Percentiles rank a stretch among this genome's conserved stretches.
Evolutionary conservation across 495 filamentous ascomycete genomes (phyloP).

Genomic region (Podospora appendiculata): DNA sequence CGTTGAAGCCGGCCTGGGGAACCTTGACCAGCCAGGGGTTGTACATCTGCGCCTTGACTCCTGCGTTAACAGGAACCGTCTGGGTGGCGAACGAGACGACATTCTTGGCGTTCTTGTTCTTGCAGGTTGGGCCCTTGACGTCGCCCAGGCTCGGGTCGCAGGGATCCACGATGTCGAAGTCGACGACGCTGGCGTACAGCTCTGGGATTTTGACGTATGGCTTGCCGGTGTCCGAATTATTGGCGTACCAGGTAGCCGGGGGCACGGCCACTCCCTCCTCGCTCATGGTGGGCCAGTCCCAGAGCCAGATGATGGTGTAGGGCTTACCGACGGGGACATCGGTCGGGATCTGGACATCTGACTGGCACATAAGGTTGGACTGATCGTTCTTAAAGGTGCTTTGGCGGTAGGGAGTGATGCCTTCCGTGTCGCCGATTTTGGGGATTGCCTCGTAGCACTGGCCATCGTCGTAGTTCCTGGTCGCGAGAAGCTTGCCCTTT

Average conservation of each 20-base stretch:
- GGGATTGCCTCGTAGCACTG: slow-evolving; percentile 66
- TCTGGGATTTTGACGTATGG: slow-evolving; percentile 47
- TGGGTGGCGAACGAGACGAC: slow-evolving; percentile 21
- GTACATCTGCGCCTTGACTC: slow-evolving; percentile 27
- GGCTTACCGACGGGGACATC: slow-evolving; percentile 41
- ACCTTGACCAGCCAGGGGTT: slow-evolving; percentile 28
- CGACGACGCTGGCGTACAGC: slow-evolving; percentile 76
- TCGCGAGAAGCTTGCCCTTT: slow-evolving; percentile 63
- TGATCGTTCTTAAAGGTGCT: slow-evolving; percentile 31
- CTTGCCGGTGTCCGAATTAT: slow-evolving; percentile 32
- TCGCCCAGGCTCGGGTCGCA: slow-evolving; percentile 23
- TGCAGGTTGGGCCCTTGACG: slow-evolving; percentile 17
- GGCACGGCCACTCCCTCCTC: slow-evolving; percentile 17
- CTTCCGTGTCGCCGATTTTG: slow-evolving; percentile 14
- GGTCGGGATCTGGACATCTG: slow-evolving; percentile 60
- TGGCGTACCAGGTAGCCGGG: slow-evolving; percentile 16
- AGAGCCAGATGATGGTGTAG: slow-evolving; percentile 84
- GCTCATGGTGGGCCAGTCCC: slow-evolving; percentile 67
- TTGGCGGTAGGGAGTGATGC: slow-evolving; percentile 49
- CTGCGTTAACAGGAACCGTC: slow-evolving; percentile 15
- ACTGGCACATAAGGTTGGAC: slow-evolving; percentile 59
- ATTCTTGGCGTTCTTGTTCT: slow-evolving; percentile 6
- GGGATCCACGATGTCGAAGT: slow-evolving; percentile 51
- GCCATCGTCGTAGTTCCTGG: slow-evolving; percentile 72
- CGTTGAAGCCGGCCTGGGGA: slow-evolving; percentile 15